Conservation (phyloP, 495 filamentous ascomycete genomes). For the Neurospora sp. region DNA sequence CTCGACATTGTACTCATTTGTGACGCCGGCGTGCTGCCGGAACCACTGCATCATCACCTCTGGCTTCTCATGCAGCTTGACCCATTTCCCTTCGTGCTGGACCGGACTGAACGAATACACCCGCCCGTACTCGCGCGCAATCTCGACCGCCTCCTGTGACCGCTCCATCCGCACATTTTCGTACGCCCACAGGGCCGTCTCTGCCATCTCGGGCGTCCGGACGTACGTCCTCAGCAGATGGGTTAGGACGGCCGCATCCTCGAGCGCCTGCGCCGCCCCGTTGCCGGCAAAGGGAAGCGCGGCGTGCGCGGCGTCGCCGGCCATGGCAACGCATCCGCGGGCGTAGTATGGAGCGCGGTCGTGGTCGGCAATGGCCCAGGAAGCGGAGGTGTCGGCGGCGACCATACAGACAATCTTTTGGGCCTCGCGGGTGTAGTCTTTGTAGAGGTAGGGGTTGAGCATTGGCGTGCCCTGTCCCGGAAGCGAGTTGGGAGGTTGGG, state of each 20-base stretch:
- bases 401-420: slow-evolving; percentile 24
- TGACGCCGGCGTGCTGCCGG: slow-evolving; percentile 16
- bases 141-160: slow-evolving; percentile 23
- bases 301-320: slow-evolving; percentile 53
- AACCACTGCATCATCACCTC: slow-evolving; percentile 22
- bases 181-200: slow-evolving; percentile 20
- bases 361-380: slow-evolving; percentile 35
- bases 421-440: slow-evolving; percentile 25
- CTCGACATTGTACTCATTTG: slow-evolving; percentile 24
- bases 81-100: slow-evolving; percentile 4
- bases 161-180: slow-evolving; percentile 17
- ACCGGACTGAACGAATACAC: slow-evolving; percentile 22
- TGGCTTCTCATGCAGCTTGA: slow-evolving; percentile 25
- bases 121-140: slow-evolving; percentile 23
- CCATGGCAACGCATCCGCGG: slow-evolving; percentile 36
- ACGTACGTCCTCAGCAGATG: slow-evolving; percentile 19
- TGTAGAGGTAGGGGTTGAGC: slow-evolving; percentile 18
- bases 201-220: slow-evolving; percentile 3
- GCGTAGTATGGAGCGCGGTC: slow-evolving; percentile 42
- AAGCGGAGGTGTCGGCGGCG: slow-evolving; percentile 22
- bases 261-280: slow-evolving; percentile 52
- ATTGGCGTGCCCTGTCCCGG: neutral
- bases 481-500: neutral
- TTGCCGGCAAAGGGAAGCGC: slow-evolving; percentile 47
- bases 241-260: slow-evolving; percentile 43